phyloP scores from a whole-genome alignment of 306 rosid genomes.

The Crataegus laevigata region DNA sequence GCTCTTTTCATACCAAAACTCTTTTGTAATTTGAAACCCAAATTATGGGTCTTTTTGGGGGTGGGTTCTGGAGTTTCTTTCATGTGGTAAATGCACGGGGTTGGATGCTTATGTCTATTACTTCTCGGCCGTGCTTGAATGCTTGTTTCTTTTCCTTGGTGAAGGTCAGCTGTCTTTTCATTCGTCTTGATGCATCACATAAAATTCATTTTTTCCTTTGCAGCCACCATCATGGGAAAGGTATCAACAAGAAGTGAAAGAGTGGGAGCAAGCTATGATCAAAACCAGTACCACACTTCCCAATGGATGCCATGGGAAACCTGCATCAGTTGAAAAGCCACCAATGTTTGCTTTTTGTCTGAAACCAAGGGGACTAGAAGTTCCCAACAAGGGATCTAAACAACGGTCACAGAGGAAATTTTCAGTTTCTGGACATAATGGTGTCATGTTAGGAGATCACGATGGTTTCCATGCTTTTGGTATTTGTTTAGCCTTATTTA shows the following conservation, averaged over 20 bases:
- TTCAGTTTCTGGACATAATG: constrained; percentile 55
- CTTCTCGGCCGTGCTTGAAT: background rate
- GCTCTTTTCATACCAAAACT: background rate
- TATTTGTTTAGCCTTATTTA: constrained; percentile 19
- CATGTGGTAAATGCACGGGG: background rate
- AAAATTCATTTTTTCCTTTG: constrained; percentile 3
- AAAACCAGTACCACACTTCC: constrained; percentile 32
- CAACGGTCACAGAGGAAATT: constrained; percentile 75
- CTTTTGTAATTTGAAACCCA: background rate
- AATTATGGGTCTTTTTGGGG: background rate
- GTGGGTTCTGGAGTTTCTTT: background rate
- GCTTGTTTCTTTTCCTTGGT: background rate
- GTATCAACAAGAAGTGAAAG: constrained; percentile 60
- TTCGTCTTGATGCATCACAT: background rate
- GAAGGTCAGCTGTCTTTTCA: background rate
- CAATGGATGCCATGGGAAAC: constrained; percentile 47
- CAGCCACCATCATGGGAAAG: constrained; percentile 88
- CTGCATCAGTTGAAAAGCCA: constrained; percentile 66
- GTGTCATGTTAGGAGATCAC: constrained; percentile 42
- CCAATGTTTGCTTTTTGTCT: constrained; percentile 88
- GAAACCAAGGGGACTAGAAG: constrained; percentile 91
- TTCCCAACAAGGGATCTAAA: constrained; percentile 65
- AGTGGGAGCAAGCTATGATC: constrained; percentile 67
- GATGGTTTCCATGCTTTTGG: constrained; percentile 64
- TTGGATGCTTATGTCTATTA: background rate